Evolutionary conservation across 331 rosid genomes (phyloP).

Genomic region (Erythrophleum ivorense): DNA sequence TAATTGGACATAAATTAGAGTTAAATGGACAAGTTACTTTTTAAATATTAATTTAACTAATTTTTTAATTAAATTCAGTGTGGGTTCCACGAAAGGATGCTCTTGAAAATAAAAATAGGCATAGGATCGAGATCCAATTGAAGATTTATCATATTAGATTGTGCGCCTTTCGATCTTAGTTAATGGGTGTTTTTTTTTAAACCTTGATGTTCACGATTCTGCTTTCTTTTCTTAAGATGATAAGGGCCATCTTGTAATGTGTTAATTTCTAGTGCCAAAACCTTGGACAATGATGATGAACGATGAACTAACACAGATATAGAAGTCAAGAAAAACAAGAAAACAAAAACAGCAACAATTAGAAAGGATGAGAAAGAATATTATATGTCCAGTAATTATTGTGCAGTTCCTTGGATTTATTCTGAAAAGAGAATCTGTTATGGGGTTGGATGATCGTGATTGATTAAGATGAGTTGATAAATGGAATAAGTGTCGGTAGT

Average conservation of each 20-base stretch:
- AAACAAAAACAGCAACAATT: not conserved
- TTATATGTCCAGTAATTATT: constrained; percentile 13
- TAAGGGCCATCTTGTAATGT: constrained; percentile 24
- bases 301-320: not conserved
- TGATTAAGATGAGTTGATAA: not conserved
- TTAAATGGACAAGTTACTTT: too few relatives aligned
- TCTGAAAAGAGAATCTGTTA: not conserved
- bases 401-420: constrained; percentile 32
- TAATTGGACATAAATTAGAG: too few relatives aligned
- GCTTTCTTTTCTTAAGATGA: constrained; percentile 17
- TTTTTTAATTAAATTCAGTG: not conserved
- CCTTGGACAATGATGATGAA: constrained; percentile 2
- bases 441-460: not conserved
- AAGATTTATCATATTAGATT: constrained; percentile 14
- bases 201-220: not conserved
- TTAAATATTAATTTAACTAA: too few relatives aligned
- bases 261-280: constrained; percentile 20
- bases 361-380: not conserved
- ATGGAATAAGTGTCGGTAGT: not conserved
- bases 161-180: not conserved
- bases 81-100: not conserved
- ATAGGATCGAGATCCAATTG: constrained; percentile 12
- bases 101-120: constrained; percentile 6
- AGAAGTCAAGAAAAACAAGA: constrained; percentile 15
- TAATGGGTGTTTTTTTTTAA: not conserved